Conservation (phyloP, 2,329 filamentous ascomycete genomes). For the Xylaria sp. region DNA sequence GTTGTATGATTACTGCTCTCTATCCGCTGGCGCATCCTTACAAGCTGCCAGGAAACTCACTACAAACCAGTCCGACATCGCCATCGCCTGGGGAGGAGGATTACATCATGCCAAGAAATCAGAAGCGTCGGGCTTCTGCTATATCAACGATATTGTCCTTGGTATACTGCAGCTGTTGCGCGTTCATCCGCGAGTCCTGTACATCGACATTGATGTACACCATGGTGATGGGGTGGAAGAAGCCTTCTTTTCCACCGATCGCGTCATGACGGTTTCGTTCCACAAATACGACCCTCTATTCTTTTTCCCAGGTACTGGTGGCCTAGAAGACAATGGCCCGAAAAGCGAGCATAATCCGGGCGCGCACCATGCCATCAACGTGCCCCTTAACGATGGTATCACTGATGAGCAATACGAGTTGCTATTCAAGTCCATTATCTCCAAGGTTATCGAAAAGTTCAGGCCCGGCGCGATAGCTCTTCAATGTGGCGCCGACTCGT, state of each 20-base stretch:
- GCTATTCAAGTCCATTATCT: conserved; percentile 82
- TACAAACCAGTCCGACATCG: conserved; percentile 87
- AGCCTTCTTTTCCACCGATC: conserved; percentile 89
- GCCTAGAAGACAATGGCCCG: conserved; percentile 81
- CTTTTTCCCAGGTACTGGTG: conserved; percentile 93
- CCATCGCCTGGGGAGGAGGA: conserved; percentile 96
- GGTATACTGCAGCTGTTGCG: conserved; percentile 83
- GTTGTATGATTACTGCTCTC: conserved; percentile 90
- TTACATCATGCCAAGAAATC: conserved; percentile 95
- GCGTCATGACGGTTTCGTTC: conserved; percentile 91
- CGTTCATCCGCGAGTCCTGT: conserved; percentile 89
- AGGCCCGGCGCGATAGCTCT: conserved; percentile 89
- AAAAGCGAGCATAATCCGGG: conserved; percentile 82
- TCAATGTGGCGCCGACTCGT: conserved; percentile 92
- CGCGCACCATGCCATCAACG: conserved; percentile 87
- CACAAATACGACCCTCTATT: conserved; percentile 87
- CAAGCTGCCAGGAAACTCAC: conserved; percentile 90
- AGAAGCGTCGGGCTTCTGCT: conserved; percentile 95
- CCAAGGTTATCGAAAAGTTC: conserved; percentile 78
- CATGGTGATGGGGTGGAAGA: conserved; percentile 93
- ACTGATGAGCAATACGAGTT: conserved; percentile 85
- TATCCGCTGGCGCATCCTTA: conserved; percentile 88
- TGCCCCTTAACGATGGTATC: conserved; percentile 88
- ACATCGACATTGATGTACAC: conserved; percentile 95
- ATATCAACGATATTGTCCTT: conserved; percentile 98